Base-by-base conservation (phyloP, 164 flowering plant genomes). In the Magnolia officinalis region DNA sequence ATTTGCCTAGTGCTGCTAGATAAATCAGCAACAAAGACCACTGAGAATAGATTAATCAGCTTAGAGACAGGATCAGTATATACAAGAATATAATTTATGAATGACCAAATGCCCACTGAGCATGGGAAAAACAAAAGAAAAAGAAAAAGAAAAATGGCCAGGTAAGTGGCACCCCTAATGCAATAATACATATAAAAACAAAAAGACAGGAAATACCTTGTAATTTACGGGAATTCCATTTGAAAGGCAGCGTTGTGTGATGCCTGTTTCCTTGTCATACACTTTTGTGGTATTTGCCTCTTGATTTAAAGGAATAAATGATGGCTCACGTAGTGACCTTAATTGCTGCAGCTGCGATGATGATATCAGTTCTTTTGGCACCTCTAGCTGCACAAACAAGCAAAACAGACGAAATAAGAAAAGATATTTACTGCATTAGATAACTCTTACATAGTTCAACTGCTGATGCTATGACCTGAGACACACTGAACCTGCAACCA, bases 141-240 rank as follows among this genome's bases (percentile, higher is more conserved):
- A 16, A 8, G 9, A 55, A 55, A 16, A 55, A 55, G 11, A 8
- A 55, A 55, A 55, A 10, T 55, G 13, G 61, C 11, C 61, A 55
- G 61, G 16, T 37, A 37, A 37, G 45, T 37, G 45, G 45, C 45
- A 37, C 45, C 45, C 45, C 45, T 37, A 37, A 37, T 10, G 61
- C 61, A 55, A 55, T 16, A 9, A 55, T 16, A 55, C 18, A 55
- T 55, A 7, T 3, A 55, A 4, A 55, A 1, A 55, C 61, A 55
- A 55, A 16, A 16, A 55, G 45, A 37, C 6, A 6, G 45, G 18
- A 8, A 55, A 52, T 87, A 96, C 99, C 98, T 89, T 96, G 86
- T 96, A 96, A 78, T 96, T 96, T 66, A 96, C 88, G 78, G 97
- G 89, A 78, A 96, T 92, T 71, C 97, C 98, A 88, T 96, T 96